These are phyloP conservation scores for Drosera spatulata DNA, from an alignment of 179 eudicot species.

Conservation along the genomic window DNA sequence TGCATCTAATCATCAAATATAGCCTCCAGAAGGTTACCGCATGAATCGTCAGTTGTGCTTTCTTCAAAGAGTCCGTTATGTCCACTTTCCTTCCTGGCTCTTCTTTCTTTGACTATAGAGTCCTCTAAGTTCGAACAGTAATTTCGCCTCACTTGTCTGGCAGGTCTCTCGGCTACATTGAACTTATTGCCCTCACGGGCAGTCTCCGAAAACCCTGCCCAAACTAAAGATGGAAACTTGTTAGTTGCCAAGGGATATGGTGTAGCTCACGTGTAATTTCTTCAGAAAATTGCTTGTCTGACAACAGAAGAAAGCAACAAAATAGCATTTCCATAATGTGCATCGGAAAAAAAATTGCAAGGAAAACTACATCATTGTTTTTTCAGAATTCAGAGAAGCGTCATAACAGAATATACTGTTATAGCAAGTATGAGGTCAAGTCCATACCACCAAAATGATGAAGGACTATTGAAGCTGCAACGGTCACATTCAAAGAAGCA, in stretches of 20 bases:
- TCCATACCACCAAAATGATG: conserved; percentile 82
- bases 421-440: background rate
- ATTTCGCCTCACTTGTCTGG: conserved; percentile 39
- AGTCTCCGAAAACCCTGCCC: conserved; percentile 96
- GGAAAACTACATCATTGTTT: too few relatives aligned
- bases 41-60: conserved; percentile 27
- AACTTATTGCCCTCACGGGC: conserved; percentile 80
- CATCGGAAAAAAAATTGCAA: too few relatives aligned
- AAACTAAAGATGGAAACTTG: conserved; percentile 32
- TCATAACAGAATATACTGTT: too few relatives aligned
- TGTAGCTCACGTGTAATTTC: background rate
- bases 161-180: conserved; percentile 77
- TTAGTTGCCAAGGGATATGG: background rate
- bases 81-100: conserved; percentile 52
- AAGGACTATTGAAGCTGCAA: conserved; percentile 89
- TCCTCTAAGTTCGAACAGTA: conserved; percentile 56
- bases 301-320: too few relatives aligned
- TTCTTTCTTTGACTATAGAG: conserved; percentile 58
- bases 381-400: too few relatives aligned
- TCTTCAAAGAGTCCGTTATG: conserved; percentile 56
- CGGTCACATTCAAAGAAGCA: conserved; percentile 87
- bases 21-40: conserved; percentile 51
- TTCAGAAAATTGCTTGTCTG: too few relatives aligned
- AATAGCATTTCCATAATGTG: too few relatives aligned
- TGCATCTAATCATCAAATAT: conserved; percentile 30